Evolutionary conservation across 2,329 filamentous ascomycete genomes (phyloP).

Genomic region (Fusarium sulawesiense): DNA sequence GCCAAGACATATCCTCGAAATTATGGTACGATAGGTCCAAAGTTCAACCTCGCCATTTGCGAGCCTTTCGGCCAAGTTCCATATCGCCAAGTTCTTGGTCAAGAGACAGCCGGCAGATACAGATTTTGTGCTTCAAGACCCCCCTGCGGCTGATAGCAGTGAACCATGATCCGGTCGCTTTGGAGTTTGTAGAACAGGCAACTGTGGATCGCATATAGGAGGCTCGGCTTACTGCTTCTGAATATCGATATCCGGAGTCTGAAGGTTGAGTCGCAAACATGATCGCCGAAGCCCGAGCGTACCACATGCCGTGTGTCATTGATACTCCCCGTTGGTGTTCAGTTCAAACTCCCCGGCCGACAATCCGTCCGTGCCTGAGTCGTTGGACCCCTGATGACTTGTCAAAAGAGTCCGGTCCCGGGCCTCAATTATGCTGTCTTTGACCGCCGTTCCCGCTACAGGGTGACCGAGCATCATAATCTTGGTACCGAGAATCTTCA

Average conservation of each 20-base stretch:
- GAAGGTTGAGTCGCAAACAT: no score
- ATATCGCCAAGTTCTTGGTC: slow-evolving; percentile 24
- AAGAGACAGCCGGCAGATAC: no score
- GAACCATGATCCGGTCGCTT: no score
- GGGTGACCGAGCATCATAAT: slow-evolving; percentile 9
- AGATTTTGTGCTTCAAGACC: slow-evolving; percentile 3
- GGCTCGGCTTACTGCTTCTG: no score
- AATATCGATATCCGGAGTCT: no score
- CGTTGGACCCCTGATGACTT: slow-evolving; percentile 4
- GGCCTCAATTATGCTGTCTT: slow-evolving; percentile 8
- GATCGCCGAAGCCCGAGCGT: slow-evolving; percentile 31
- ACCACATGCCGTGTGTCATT: slow-evolving; percentile 16
- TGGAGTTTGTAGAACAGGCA: no score
- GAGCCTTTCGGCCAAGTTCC: slow-evolving; percentile 37
- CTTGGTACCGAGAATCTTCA: no score
- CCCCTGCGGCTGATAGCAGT: no score
- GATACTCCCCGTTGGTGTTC: slow-evolving; percentile 5
- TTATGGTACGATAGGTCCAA: slow-evolving; percentile 33
- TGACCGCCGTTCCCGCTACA: slow-evolving; percentile 32
- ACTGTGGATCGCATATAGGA: no score
- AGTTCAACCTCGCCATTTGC: slow-evolving; percentile 1
- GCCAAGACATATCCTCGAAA: slow-evolving; percentile 17
- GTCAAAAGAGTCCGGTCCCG: slow-evolving; percentile 19
- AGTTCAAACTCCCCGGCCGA: slow-evolving; percentile 21
- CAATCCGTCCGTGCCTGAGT: slow-evolving; percentile 7